These are phyloP conservation scores for Graphilbum fragrans DNA, from an alignment of 2,329 filamentous ascomycete species.

Conservation along the genomic window DNA sequence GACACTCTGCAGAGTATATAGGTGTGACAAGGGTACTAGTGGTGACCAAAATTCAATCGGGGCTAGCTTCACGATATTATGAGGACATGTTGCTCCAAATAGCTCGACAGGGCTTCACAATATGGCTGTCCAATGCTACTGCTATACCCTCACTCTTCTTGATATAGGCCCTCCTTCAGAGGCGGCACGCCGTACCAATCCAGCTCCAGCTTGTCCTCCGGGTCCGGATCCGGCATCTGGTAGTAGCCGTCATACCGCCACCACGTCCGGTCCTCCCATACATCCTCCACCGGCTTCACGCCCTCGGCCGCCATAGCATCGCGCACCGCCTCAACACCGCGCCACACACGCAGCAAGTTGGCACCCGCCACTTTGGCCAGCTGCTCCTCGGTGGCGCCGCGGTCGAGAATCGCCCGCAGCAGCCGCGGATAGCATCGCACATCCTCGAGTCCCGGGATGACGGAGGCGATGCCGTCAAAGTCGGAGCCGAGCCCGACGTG, in stretches of 20 bases:
- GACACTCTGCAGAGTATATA: too few species aligned
- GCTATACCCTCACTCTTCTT: too few species aligned
- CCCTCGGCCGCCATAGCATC: constrained; percentile 18
- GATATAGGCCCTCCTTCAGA: neutral
- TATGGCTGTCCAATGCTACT: too few species aligned
- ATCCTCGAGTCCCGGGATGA: constrained; percentile 67
- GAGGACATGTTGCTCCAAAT: too few species aligned
- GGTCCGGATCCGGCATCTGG: constrained; percentile 20
- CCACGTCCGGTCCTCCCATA: constrained; percentile 20
- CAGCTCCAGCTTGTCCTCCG: constrained; percentile 19
- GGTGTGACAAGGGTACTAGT: too few species aligned
- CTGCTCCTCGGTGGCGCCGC: constrained; percentile 63
- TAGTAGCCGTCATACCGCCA: constrained; percentile 20
- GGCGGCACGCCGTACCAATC: constrained; percentile 3
- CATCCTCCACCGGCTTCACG: constrained; percentile 20
- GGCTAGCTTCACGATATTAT: too few species aligned
- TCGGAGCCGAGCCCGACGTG: constrained; percentile 82
- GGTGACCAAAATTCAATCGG: too few species aligned
- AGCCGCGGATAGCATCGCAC: constrained; percentile 37
- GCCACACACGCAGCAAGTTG: constrained; percentile 76
- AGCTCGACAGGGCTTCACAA: too few species aligned
- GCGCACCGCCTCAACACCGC: constrained; percentile 14
- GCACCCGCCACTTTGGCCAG: constrained; percentile 63
- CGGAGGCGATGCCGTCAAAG: constrained; percentile 62
- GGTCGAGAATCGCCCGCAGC: constrained; percentile 37